These are phyloP conservation scores for Collybia nuda DNA, from an alignment of 768 basidiomycete species.

Conservation along the genomic window DNA sequence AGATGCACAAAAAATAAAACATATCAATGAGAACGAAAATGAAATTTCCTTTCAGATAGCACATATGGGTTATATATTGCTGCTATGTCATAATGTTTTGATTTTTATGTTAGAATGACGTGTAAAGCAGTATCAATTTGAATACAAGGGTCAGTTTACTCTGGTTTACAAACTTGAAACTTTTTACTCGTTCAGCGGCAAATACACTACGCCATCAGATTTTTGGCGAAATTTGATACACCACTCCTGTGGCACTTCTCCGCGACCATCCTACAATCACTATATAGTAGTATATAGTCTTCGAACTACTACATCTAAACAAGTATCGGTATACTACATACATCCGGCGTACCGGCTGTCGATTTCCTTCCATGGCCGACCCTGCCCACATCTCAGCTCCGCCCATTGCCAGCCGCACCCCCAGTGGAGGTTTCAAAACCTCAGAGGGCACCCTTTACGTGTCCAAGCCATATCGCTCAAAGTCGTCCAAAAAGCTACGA, in stretches of 20 bases:
- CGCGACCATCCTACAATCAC: not conserved
- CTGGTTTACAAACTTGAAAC: not conserved
- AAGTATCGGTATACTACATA: not conserved
- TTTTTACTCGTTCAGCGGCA: too few species aligned
- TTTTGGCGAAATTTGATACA: not conserved
- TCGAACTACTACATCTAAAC: not conserved
- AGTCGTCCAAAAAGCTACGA: slow-evolving; percentile 71
- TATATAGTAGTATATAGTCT: too few species aligned
- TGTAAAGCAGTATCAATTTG: too few species aligned
- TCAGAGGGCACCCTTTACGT: slow-evolving; percentile 70
- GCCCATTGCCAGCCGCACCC: slow-evolving; percentile 21
- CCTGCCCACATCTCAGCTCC: slow-evolving; percentile 12
- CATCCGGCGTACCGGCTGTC: too few species aligned
- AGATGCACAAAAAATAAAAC: too few species aligned
- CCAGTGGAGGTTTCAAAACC: slow-evolving; percentile 48
- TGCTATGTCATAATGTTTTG: too few species aligned
- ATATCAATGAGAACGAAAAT: too few species aligned
- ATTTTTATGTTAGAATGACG: too few species aligned
- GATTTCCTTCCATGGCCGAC: not conserved
- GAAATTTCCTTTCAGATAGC: too few species aligned
- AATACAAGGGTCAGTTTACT: too few species aligned
- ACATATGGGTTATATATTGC: too few species aligned
- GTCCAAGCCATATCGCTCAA: slow-evolving; percentile 75
- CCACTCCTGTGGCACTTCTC: too few species aligned
- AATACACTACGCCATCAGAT: not conserved